Base-by-base conservation (phyloP, 1,284 basidiomycete species). In the Rhodotorula glutinis region DNA sequence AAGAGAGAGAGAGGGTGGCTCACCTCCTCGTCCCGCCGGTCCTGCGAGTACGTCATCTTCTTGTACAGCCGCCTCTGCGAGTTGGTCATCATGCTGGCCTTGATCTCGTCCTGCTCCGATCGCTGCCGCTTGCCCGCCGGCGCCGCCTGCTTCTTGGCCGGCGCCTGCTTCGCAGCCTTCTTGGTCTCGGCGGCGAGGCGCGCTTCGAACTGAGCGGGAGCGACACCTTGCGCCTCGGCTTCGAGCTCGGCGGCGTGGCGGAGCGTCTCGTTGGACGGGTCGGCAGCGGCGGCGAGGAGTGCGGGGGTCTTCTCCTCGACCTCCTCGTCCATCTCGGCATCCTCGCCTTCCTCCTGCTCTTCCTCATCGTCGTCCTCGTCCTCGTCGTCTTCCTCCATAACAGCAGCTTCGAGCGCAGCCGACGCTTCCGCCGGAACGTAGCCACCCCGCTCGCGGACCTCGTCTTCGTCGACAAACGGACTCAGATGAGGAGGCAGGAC, bases 61-160 rank as follows among this genome's bases (percentile, higher is more conserved):
- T 95, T 92, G 81, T 96, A 98, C 75, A 98, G 80, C 81, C 96
- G 97, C 76, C 88, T 86, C 81, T 97, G 90, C 82, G 91, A 94
- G 82, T 94, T 96, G 81, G 91, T 95, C 87, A 98, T 88, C 86
- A 98, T 86, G 87, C 96, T 96, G 84, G 95, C 96, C 80, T 92
- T 90, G 88, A 97, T 91, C 76, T 95, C 89, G 78, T 88, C 83
- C 78, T 96, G 92, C 21, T 80, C 82, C 46, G 80, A 74, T 77
- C 81, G 72, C 62, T 72, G 67, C 60, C 70, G 69, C 44, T 69
- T 60, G 67, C 69, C 73, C 80, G 85, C 88, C 76, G 81, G 77
- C 29, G 85, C 83, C 78, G 88, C 87, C 77, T 84, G 84, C 49
- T 67, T 62, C 56, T 67, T 38, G 33, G 85, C 83, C 78, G 88